Evolutionary conservation across 257 asterid genomes (phyloP), one percentile per base, ranked within the genome.

Genomic region (Buddleja alternifolia): DNA sequence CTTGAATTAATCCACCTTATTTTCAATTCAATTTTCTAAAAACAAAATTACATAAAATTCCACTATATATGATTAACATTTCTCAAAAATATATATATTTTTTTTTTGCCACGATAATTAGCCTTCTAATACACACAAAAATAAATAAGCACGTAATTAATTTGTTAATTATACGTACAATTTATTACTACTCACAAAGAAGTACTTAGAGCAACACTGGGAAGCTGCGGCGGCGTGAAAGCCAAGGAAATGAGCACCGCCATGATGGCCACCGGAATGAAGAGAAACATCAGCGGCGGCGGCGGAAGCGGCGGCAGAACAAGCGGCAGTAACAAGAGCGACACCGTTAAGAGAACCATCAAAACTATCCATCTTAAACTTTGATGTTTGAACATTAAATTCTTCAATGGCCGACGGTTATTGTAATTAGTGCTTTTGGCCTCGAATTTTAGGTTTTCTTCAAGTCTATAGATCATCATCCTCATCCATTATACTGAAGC

Each of bases 241-340:
- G 92, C 95, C 65, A 81, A 37, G 69, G 59, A 36, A 36, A 80
- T 0, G 17, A 88, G 83, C 54, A 76, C 34, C 11, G 41, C 71
- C 84, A 88, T 74, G 65, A 88, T 82, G 56, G 73, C 74, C 73
- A 83, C 73, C 14, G 95, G 95, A 54, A 83, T 21, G 19, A 77
- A 69, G 23, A 88, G 86, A 29, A 88, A 45, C 56, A 79, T 5
- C 0, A 29, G 46, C 14, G 86, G 86, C 2, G 81, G 85, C 0
- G 88, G 86, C 0, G 84, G 81, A 11, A 80, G 82, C 42, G 86
- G 82, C 16, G 88, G 86, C 67, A 83, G 42, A 60, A 75, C 10
- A 4, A 67, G 75, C 69, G 95, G 95, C 48, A 81, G 72, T 29
- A 81, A 36, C 81, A 78, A 54, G 75, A 81, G 81, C 9, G 74